Percentiles rank a stretch among this genome's conserved stretches.
phyloP scores from a whole-genome alignment of 2,329 filamentous ascomycete species.

The Penicillium glabrum region DNA sequence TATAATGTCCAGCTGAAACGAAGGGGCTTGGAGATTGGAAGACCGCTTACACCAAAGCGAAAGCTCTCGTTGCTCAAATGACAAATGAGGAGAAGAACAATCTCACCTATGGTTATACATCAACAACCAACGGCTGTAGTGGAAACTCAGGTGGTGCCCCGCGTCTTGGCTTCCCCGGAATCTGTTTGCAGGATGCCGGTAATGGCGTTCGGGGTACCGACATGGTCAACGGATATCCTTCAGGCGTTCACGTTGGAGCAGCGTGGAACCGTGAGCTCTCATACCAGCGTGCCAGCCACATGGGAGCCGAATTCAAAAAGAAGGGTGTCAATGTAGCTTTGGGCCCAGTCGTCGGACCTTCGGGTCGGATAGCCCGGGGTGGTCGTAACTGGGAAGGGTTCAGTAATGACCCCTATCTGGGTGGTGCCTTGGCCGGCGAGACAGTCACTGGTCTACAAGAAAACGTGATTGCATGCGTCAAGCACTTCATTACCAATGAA shows the following conservation, averaged over 20 bases:
- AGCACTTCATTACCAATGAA: constrained; percentile 63
- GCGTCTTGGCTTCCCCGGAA: constrained; percentile 40
- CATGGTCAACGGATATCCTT: constrained; percentile 37
- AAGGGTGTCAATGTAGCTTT: constrained; percentile 46
- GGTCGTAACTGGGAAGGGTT: constrained; percentile 49
- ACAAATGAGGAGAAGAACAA: constrained; percentile 24
- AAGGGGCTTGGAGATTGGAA: constrained; percentile 17
- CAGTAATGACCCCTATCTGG: constrained; percentile 42
- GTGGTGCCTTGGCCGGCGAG: constrained; percentile 34
- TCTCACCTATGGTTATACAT: constrained; percentile 14
- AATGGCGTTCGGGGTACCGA: not conserved
- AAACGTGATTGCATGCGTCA: constrained; percentile 38
- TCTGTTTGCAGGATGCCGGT: constrained; percentile 42
- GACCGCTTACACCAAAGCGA: constrained; percentile 15
- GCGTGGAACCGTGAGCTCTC: constrained; percentile 57
- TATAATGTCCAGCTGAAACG: not conserved
- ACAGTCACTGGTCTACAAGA: constrained; percentile 45
- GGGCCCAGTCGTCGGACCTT: constrained; percentile 42
- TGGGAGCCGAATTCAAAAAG: constrained; percentile 59
- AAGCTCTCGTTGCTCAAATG: constrained; percentile 16
- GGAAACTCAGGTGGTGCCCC: constrained; percentile 13
- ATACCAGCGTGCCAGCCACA: constrained; percentile 51
- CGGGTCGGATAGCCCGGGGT: constrained; percentile 41
- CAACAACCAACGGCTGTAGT: constrained; percentile 11
- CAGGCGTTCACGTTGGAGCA: constrained; percentile 42